These are phyloP conservation scores for Aethionema arabicum DNA, from an alignment of 345 rosid genomes.

Conservation along the genomic window DNA sequence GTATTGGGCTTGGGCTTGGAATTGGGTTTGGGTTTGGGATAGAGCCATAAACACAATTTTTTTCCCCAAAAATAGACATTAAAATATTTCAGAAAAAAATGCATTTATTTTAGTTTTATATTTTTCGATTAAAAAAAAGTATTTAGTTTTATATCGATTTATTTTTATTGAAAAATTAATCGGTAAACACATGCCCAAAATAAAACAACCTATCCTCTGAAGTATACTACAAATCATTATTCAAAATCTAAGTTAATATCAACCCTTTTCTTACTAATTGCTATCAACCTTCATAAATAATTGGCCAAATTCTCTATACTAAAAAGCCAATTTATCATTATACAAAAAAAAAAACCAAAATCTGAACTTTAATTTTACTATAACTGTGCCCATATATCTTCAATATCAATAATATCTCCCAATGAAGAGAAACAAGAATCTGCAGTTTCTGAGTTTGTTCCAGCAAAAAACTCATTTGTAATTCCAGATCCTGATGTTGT, in stretches of 20 bases:
- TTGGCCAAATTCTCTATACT: conserved; percentile 2
- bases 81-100: too few relatives aligned
- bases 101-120: too few relatives aligned
- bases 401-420: conserved; percentile 41
- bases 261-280: conserved; percentile 13
- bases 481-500: conserved; percentile 34
- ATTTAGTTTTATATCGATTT: too few relatives aligned
- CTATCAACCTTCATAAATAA: not conserved
- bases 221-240: too few relatives aligned
- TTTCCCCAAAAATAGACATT: too few relatives aligned
- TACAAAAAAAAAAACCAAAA: conserved; percentile 11
- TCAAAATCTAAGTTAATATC: too few relatives aligned
- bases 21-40: too few relatives aligned
- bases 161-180: too few relatives aligned
- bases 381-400: conserved; percentile 44
- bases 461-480: conserved; percentile 24
- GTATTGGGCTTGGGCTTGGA: not conserved
- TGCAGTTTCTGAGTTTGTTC: conserved; percentile 40
- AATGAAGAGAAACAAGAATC: conserved; percentile 47
- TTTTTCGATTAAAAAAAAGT: too few relatives aligned
- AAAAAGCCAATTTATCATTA: conserved; percentile 2
- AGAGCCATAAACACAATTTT: too few relatives aligned
- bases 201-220: too few relatives aligned
- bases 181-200: too few relatives aligned
- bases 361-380: conserved; percentile 3